These are phyloP conservation scores for Candida sanyaensis DNA, from an alignment of 1,139 yeast species.

Conservation along the genomic window DNA sequence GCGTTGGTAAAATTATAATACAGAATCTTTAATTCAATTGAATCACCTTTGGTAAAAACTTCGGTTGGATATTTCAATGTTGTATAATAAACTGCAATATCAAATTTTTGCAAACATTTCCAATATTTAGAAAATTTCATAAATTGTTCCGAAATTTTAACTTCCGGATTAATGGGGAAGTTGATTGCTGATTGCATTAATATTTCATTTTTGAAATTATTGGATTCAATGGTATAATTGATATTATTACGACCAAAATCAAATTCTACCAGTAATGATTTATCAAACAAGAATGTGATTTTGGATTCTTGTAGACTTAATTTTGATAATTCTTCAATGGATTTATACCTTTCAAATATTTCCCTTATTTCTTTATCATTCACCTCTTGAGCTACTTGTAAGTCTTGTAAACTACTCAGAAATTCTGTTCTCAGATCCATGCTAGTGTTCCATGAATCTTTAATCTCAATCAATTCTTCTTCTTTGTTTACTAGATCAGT, in stretches of 20 bases:
- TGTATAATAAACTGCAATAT: conserved; percentile 28
- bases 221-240: conserved; percentile 6
- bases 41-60: conserved; percentile 6
- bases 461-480: conserved; percentile 17
- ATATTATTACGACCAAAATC: conserved; percentile 14
- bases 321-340: conserved; percentile 25
- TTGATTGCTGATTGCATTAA: conserved; percentile 2
- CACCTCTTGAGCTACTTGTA: conserved; percentile 13
- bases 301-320: conserved; percentile 14
- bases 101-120: conserved; percentile 23
- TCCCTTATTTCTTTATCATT: conserved; percentile 16
- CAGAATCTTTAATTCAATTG: conserved; percentile 13
- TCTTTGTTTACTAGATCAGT: conserved; percentile 2
- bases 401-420: conserved; percentile 18
- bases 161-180: conserved; percentile 1
- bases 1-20: conserved; percentile 14
- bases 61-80: conserved; percentile 30
- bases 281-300: conserved; percentile 20
- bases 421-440: conserved; percentile 16
- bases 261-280: conserved; percentile 16
- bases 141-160: conserved; percentile 15
- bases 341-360: conserved; percentile 23
- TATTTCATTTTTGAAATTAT: conserved; percentile 15
- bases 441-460: conserved; percentile 12
- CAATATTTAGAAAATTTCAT: conserved; percentile 21